phyloP scores from a whole-genome alignment of 2,329 filamentous ascomycete species.

The Aciculosporium take region DNA sequence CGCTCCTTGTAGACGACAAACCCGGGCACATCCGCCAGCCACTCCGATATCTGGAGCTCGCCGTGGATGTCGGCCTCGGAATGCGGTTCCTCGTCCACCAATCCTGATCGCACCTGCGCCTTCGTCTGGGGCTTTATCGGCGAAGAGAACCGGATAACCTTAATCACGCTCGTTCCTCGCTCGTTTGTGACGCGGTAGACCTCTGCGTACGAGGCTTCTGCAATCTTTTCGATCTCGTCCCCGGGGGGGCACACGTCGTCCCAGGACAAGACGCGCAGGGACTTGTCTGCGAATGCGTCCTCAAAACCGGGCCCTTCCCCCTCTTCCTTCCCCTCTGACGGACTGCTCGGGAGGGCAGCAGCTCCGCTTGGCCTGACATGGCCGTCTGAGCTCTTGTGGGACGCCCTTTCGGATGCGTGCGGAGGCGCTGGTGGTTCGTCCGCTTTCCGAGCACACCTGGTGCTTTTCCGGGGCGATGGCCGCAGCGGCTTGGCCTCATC shows the following conservation, averaged over 20 bases:
- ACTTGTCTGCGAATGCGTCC: slow-evolving; percentile 7
- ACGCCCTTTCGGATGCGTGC: not conserved
- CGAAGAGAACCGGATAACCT: slow-evolving; percentile 45
- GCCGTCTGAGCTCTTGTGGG: not conserved
- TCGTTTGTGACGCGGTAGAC: slow-evolving; percentile 48
- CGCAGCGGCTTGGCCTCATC: slow-evolving; percentile 6
- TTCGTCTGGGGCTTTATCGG: slow-evolving; percentile 45
- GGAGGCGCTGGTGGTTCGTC: slow-evolving; percentile 6
- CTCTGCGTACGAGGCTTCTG: slow-evolving; percentile 52
- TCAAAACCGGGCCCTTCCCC: slow-evolving; percentile 5
- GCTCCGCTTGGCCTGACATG: not conserved
- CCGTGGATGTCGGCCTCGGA: slow-evolving; percentile 39
- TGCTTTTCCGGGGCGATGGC: slow-evolving; percentile 9
- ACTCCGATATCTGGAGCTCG: slow-evolving; percentile 49
- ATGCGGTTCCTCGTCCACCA: slow-evolving; percentile 46
- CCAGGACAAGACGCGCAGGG: slow-evolving; percentile 37
- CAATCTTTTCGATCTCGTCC: slow-evolving; percentile 46
- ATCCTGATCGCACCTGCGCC: slow-evolving; percentile 34
- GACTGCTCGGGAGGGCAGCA: not conserved
- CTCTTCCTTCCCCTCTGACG: not conserved
- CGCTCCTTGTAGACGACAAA: slow-evolving; percentile 53
- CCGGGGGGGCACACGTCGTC: slow-evolving; percentile 39
- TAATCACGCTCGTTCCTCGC: slow-evolving; percentile 49
- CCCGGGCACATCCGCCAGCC: slow-evolving; percentile 47
- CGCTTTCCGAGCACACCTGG: slow-evolving; percentile 2